phyloP scores from a whole-genome alignment of 1,284 basidiomycete species.

The Omphalotus olearius region DNA sequence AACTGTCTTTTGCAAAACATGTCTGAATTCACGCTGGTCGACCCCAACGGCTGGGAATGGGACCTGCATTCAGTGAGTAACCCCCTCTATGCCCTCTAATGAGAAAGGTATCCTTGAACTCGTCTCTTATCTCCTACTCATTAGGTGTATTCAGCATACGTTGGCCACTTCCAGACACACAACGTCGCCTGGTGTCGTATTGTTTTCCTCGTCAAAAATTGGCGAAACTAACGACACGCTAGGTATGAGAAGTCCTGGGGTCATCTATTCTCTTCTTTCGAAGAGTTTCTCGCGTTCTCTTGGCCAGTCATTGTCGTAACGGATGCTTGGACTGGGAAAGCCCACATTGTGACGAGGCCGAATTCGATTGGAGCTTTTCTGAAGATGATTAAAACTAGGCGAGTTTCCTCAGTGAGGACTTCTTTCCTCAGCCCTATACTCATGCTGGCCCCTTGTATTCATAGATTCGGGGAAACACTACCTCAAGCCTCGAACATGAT shows the following conservation, averaged over 20 bases:
- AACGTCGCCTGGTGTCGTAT: constrained; percentile 63
- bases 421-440: background rate
- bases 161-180: constrained; percentile 77
- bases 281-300: constrained; percentile 78
- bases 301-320: constrained; percentile 85
- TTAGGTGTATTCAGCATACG: constrained; percentile 79
- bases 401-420: constrained; percentile 10
- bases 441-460: constrained; percentile 6
- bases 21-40: constrained; percentile 70
- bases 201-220: no score
- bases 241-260: constrained; percentile 85
- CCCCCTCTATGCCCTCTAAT: constrained; percentile 5
- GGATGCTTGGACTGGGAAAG: constrained; percentile 64
- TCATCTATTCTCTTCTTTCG: constrained; percentile 75
- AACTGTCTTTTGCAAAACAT: constrained; percentile 26
- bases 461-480: constrained; percentile 69
- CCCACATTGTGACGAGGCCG: constrained; percentile 75
- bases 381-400: constrained; percentile 79
- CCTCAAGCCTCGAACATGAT: constrained; percentile 69
- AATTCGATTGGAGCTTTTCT: constrained; percentile 68
- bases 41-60: constrained; percentile 77
- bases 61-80: constrained; percentile 74
- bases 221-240: constrained; percentile 11
- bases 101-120: background rate
- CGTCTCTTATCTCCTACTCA: constrained; percentile 5